phyloP scores from a whole-genome alignment of 2,329 filamentous ascomycete species.

The Aspergillus pseudotamarii region DNA sequence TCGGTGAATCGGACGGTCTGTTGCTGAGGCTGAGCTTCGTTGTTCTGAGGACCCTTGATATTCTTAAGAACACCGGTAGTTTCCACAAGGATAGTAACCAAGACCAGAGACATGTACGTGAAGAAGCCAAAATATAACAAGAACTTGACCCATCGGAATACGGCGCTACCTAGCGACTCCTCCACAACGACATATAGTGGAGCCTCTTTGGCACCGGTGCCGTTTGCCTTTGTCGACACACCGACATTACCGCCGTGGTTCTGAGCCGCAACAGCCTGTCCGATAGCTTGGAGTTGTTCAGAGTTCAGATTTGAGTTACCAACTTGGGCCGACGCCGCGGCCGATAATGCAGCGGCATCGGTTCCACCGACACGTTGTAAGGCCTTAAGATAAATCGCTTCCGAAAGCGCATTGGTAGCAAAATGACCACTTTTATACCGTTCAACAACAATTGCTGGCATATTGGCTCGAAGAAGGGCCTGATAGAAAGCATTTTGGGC shows the following conservation, averaged over 20 bases:
- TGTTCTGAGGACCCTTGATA: slow-evolving; percentile 69
- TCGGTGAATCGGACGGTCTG: slow-evolving; percentile 90
- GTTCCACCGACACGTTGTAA: slow-evolving; percentile 62
- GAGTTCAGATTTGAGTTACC: slow-evolving; percentile 50
- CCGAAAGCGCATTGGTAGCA: slow-evolving; percentile 76
- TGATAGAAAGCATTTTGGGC: slow-evolving; percentile 95
- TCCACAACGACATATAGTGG: slow-evolving; percentile 97
- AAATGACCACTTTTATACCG: slow-evolving; percentile 85
- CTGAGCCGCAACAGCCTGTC: slow-evolving; percentile 77
- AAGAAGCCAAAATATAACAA: slow-evolving; percentile 75
- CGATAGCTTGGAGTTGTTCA: slow-evolving; percentile 74
- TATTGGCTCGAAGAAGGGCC: slow-evolving; percentile 83
- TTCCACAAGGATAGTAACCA: slow-evolving; percentile 82
- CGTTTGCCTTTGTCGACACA: slow-evolving; percentile 49
- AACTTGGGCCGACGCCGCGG: slow-evolving; percentile 11
- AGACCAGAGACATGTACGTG: slow-evolving; percentile 76
- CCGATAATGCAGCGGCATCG: slow-evolving; percentile 29
- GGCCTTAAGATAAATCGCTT: slow-evolving; percentile 77
- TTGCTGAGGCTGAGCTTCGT: slow-evolving; percentile 88
- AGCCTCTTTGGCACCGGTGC: slow-evolving; percentile 73
- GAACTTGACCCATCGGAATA: slow-evolving; percentile 94
- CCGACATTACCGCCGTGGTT: slow-evolving; percentile 67
- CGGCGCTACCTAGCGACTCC: slow-evolving; percentile 74
- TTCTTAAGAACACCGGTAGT: slow-evolving; percentile 78
- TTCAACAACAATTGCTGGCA: slow-evolving; percentile 91